Conservation (phyloP, 1,284 basidiomycete genomes). For the Athelia sp. region DNA sequence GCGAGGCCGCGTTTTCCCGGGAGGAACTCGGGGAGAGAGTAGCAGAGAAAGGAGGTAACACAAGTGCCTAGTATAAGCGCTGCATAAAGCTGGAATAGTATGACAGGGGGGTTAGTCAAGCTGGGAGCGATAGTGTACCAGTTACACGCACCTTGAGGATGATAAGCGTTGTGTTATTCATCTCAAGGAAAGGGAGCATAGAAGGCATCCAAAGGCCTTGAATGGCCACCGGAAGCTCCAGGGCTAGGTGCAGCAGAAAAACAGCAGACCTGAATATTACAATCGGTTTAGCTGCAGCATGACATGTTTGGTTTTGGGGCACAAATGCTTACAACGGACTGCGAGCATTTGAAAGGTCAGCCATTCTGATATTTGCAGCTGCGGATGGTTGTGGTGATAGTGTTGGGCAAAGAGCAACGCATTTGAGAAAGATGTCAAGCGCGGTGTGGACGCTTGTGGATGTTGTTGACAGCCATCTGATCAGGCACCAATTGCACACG, state of each 20-base stretch:
- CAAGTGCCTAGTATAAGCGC: slow-evolving; percentile 56
- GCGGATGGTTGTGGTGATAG: slow-evolving; percentile 4
- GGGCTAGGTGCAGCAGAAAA: slow-evolving; percentile 72
- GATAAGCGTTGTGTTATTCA: slow-evolving; percentile 76
- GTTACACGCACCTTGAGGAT: slow-evolving; percentile 56
- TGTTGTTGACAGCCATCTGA: not conserved
- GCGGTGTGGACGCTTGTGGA: not conserved
- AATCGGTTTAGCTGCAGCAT: not conserved
- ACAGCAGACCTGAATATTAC: slow-evolving; percentile 45
- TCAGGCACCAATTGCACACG: not conserved
- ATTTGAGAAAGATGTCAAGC: not conserved
- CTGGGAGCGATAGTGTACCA: not conserved
- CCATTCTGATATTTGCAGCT: slow-evolving; percentile 7
- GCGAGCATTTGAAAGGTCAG: slow-evolving; percentile 16
- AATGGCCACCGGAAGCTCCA: slow-evolving; percentile 71
- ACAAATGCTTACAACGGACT: slow-evolving; percentile 31
- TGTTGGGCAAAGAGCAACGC: not conserved
- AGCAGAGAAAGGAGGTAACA: slow-evolving; percentile 53
- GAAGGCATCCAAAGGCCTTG: slow-evolving; percentile 66
- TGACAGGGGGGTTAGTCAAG: not conserved
- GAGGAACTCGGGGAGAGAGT: slow-evolving; percentile 70
- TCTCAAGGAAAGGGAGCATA: slow-evolving; percentile 65
- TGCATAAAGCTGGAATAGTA: slow-evolving; percentile 50
- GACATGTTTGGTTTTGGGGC: not conserved
- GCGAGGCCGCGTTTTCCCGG: slow-evolving; percentile 82